Conservation (phyloP, 257 asterid species). For the Solanum neorickii region DNA sequence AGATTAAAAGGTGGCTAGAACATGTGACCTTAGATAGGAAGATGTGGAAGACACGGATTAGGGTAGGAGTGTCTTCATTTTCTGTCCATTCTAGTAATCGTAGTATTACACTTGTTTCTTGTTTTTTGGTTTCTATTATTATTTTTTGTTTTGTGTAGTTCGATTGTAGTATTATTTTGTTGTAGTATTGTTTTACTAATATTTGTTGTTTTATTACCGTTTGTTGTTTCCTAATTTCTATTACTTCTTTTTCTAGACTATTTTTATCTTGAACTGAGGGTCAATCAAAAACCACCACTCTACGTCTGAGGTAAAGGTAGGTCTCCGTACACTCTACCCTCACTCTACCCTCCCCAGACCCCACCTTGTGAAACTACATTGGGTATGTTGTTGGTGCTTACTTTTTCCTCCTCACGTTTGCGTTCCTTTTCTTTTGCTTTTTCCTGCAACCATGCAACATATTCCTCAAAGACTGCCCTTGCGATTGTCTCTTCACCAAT, state of each 20-base stretch:
- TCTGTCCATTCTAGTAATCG: background rate
- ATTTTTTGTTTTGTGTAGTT: background rate
- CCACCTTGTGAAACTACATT: background rate
- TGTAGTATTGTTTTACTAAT: background rate
- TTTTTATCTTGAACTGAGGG: background rate
- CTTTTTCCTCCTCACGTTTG: conserved; percentile 94
- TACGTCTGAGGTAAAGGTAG: background rate
- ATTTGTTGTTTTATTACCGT: background rate
- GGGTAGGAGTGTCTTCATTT: background rate
- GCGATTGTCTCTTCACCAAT: conserved; percentile 74
- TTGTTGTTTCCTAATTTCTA: background rate
- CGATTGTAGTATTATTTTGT: background rate
- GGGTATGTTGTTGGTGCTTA: conserved; percentile 1
- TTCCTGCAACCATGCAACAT: conserved; percentile 68
- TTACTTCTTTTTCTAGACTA: background rate
- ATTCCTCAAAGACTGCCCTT: conserved; percentile 69
- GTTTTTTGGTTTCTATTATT: background rate
- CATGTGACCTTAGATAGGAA: background rate
- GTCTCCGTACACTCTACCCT: background rate
- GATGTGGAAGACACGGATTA: background rate
- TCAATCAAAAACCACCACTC: background rate
- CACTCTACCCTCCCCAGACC: background rate
- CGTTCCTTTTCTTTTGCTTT: conserved; percentile 86
- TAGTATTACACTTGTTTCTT: background rate
- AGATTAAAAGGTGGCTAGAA: background rate